These are phyloP conservation scores for Salicornia ramosissima DNA, from an alignment of 148 eudicot species.

Conservation along the genomic window DNA sequence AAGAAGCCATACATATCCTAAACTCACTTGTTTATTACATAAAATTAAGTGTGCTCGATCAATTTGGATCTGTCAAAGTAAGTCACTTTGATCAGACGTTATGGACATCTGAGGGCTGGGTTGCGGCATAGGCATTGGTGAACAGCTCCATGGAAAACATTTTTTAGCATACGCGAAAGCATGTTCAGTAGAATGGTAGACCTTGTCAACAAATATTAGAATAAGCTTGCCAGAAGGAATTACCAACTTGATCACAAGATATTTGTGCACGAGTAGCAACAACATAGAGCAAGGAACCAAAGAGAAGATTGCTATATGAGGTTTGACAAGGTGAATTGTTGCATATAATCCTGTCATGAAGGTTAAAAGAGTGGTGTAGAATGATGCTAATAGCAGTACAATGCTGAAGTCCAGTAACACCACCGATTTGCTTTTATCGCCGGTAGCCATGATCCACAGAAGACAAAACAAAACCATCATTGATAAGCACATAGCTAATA, in stretches of 20 bases:
- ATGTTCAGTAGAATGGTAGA: too few species aligned
- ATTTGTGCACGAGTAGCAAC: conserved; percentile 5
- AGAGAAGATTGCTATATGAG: conserved; percentile 8
- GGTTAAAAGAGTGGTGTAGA: conserved; percentile 15
- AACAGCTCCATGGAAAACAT: background rate
- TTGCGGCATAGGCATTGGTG: too few species aligned
- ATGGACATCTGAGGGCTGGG: background rate
- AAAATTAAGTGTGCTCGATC: too few species aligned
- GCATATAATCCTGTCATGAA: conserved; percentile 25
- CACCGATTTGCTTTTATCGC: background rate
- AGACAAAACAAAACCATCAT: conserved; percentile 12
- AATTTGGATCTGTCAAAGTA: too few species aligned
- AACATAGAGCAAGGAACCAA: conserved; percentile 4
- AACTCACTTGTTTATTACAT: too few species aligned
- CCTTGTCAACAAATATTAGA: background rate
- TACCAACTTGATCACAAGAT: background rate
- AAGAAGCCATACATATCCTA: too few species aligned
- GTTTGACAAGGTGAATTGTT: background rate
- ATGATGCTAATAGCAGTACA: background rate
- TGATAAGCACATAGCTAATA: conserved; percentile 15
- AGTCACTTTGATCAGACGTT: too few species aligned
- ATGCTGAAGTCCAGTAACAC: background rate
- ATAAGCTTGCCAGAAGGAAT: background rate
- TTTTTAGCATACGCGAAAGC: background rate
- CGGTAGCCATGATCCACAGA: background rate